Base-by-base conservation (phyloP, 2,329 filamentous ascomycete genomes). In the Dactylonectria estremocensis region DNA sequence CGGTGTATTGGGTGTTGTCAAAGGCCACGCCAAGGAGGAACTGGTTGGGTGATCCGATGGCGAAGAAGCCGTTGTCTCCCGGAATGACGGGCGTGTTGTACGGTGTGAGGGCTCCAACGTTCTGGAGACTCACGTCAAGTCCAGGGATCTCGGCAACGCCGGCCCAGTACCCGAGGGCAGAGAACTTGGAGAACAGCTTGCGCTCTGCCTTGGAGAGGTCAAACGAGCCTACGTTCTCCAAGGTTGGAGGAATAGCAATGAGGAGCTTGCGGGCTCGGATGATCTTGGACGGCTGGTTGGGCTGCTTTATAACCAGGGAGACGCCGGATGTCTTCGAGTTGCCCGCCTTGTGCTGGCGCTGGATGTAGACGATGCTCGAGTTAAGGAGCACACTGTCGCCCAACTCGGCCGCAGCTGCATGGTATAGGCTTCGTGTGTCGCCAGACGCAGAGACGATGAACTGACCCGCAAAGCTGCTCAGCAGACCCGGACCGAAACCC, bases 261-360 rank as follows among this genome's bases (percentile, higher is more conserved):
- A 79, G 69, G 0, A 79, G 68, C 69, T 77, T 79, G 63, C 75
- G 76, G 3, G 72, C 71, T 13, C 57, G 65, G 45, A 74, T 54
- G 1, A n/a, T 45, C 24, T 60, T 68, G 4, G 58, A 48, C 0
- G 31, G 5, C 69, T 70, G n/a, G 50, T 40, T 8, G 54, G 72
- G 5, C 62, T 72, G 62, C 37, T 74, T 31, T 0, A 74, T 68
- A 3, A 64, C 31, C 13, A 74, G 9, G 0, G 61, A 54, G 20
- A 70, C 56, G 3, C 62, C 62, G 0, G 40, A 13, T 0, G 31
- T 45, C 46, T 60, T 28, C 61, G 60, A 18, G 16, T 18, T 35
- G 10, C 28, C 3, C 46, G 60, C 16, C 14, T 31, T n/a, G 11
- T 49, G 4, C 45, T 49, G 2, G 33, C 49, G 24, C 58, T 74